Evolutionary conservation across 148 eudicot genomes (phyloP), one percentile per base, ranked within the genome.

Genomic region (Vaccinium macrocarpon): DNA sequence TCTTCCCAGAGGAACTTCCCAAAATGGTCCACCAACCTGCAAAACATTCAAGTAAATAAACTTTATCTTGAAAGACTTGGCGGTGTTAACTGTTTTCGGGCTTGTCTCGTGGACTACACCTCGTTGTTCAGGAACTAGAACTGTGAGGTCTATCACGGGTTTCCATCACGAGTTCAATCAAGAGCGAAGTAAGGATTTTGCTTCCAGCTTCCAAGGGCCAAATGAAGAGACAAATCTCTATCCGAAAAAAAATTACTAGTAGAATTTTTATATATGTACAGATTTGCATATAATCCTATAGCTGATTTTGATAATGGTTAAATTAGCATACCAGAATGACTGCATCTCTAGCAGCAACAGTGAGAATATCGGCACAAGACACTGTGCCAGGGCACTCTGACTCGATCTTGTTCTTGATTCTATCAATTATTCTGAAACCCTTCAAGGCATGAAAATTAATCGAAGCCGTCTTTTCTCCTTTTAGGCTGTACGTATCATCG

Each of bases 321-420:
- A 23, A 16, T 49, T 16, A 38, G 51, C 73, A 51, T 90, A 95
- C 99, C 95, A 97, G 77, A 38, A 95, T 61, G 82, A 91, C 89
- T 0, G 98, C 97, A 55, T 97, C 99, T 86, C 98, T 88, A 38
- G 99, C 99, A 78, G 99, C 99, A 81, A 95, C 80, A 8, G 99
- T 88, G 71, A 97, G 95, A 50, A 95, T 90, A 90, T 97, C 99
- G 61, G 99, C 97, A 89, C 99, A 97, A 38, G 99, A 97, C 70
- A 95, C 98, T 0, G 84, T 89, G 4, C 92, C 95, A 3, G 99
- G 99, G 84, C 99, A 97, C 84, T 95, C 98, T 0, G 98, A 95
- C 81, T 96, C 99, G 19, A 94, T 90, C 90, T 85, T 81, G 88
- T 89, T 88, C 87, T 96, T 96, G 75, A 96, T 91, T 86, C 90